phyloP scores from a whole-genome alignment of 2,329 filamentous ascomycete genomes.

The Calonectria fujianensis region DNA sequence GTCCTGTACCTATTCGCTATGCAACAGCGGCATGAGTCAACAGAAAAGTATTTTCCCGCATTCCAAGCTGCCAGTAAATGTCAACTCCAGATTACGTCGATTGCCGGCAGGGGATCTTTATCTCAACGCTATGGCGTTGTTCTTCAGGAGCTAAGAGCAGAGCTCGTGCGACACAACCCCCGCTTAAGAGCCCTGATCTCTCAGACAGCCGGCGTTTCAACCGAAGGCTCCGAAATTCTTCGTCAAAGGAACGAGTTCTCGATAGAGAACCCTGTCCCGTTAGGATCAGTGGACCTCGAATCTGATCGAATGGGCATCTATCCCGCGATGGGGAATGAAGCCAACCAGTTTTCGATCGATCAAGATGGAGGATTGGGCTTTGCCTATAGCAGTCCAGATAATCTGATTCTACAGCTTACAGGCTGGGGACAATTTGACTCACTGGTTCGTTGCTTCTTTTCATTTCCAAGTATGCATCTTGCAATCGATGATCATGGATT shows the following conservation, averaged over 20 bases:
- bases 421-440: slow-evolving; percentile 54
- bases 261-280: not conserved
- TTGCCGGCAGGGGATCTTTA: slow-evolving; percentile 62
- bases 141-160: slow-evolving; percentile 59
- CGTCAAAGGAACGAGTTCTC: slow-evolving; percentile 2
- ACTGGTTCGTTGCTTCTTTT: slow-evolving; percentile 28
- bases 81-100: slow-evolving; percentile 62
- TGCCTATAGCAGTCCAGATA: slow-evolving; percentile 36
- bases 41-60: slow-evolving; percentile 55
- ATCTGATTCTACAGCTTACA: slow-evolving; percentile 44
- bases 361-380: slow-evolving; percentile 34
- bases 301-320: slow-evolving; percentile 17
- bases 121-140: slow-evolving; percentile 65
- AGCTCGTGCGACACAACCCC: slow-evolving; percentile 52
- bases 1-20: slow-evolving; percentile 67
- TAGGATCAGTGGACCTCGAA: slow-evolving; percentile 6
- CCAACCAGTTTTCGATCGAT: slow-evolving; percentile 9
- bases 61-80: slow-evolving; percentile 63
- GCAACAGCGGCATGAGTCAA: slow-evolving; percentile 57
- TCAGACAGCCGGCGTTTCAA: not conserved
- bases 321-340: not conserved
- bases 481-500: not conserved
- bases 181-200: slow-evolving; percentile 39
- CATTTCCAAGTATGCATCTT: too few species aligned
- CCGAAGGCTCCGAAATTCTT: not conserved